Base-by-base conservation (phyloP, 306 rosid species). In the Trifolium fragiferum region DNA sequence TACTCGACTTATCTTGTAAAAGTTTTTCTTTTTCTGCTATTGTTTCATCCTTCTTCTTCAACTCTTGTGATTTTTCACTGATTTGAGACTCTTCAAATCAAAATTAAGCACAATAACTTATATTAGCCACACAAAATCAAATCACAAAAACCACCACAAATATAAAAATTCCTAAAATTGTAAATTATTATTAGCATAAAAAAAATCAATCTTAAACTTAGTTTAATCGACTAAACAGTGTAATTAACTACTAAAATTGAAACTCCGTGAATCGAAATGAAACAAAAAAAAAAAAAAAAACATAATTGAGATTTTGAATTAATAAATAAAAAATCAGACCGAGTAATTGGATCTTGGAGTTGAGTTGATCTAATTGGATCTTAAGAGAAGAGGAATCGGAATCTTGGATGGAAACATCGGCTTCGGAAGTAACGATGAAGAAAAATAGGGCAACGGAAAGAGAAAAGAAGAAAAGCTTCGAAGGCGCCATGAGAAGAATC, bases 341-440 rank as follows among this genome's bases (percentile, higher is more conserved):
- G 20, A 92, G 93, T 18, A 72, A 66, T 10, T 68, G 92, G 91
- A 89, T 93, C 96, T 84, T 91, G 46, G 91, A 83, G 80, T 74
- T 80, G 72, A 93, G 92, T 68, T 88, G 86, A 60, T 85, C 86
- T 74, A 93, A 77, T 91, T 89, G 89, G 84, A 89, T 78, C 86
- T 89, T 86, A 80, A 86, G 30, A 62, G 84, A 80, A 60, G 93
- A 84, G 0, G 85, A 65, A 75, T 83, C 96, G 14, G 85, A 75
- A 18, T 68, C 87, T 9, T 57, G 78, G 66, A 79, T 65, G 19
- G 89, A 83, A 68, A 61, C 91, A 46, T 86, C 79, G 63, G 78
- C 49, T 16, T 81, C 92, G 60, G 91, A 91, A 57, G 77, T 41
- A 44, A 65, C 80, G 53, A 50, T 58, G 10, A 77, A 20, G 81